phyloP scores from a whole-genome alignment of 768 basidiomycete genomes.

The Baorangia bicolor region DNA sequence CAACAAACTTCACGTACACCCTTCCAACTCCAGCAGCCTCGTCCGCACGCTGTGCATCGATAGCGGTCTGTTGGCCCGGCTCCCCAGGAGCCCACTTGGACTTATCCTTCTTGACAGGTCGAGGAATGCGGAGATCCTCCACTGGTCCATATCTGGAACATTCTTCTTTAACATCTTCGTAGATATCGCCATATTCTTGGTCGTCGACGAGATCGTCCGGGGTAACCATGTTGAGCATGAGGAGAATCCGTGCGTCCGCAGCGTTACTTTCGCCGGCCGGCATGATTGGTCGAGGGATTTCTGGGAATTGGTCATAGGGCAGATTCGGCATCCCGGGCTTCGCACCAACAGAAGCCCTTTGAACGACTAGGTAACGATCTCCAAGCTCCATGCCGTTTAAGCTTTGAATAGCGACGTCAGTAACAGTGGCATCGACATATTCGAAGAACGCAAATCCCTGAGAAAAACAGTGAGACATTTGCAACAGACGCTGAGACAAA shows the following conservation, averaged over 20 bases:
- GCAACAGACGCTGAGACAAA: neutral
- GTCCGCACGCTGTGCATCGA: slow-evolving; percentile 71
- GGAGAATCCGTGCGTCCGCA: slow-evolving; percentile 76
- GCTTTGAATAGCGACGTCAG: slow-evolving; percentile 94
- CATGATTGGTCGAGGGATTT: slow-evolving; percentile 85
- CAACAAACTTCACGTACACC: slow-evolving; percentile 87
- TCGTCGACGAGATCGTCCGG: slow-evolving; percentile 89
- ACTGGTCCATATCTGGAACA: slow-evolving; percentile 78
- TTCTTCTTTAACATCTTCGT: slow-evolving; percentile 93
- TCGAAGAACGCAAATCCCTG: slow-evolving; percentile 99
- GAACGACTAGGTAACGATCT: slow-evolving; percentile 92
- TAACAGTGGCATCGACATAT: slow-evolving; percentile 85
- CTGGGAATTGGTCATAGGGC: slow-evolving; percentile 78
- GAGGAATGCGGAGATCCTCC: slow-evolving; percentile 83
- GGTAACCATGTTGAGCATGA: slow-evolving; percentile 99
- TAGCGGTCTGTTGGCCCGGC: slow-evolving; percentile 53
- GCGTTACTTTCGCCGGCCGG: slow-evolving; percentile 70
- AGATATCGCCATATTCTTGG: slow-evolving; percentile 89
- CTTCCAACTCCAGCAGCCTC: slow-evolving; percentile 93
- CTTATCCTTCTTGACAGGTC: slow-evolving; percentile 85
- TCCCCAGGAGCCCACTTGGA: slow-evolving; percentile 72
- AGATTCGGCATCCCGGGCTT: slow-evolving; percentile 67
- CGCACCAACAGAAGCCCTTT: slow-evolving; percentile 93
- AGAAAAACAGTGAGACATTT: neutral
- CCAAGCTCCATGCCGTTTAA: slow-evolving; percentile 98